These are phyloP conservation scores for Pichia ethanolica DNA, from an alignment of 805 yeast genomes.

Conservation along the genomic window DNA sequence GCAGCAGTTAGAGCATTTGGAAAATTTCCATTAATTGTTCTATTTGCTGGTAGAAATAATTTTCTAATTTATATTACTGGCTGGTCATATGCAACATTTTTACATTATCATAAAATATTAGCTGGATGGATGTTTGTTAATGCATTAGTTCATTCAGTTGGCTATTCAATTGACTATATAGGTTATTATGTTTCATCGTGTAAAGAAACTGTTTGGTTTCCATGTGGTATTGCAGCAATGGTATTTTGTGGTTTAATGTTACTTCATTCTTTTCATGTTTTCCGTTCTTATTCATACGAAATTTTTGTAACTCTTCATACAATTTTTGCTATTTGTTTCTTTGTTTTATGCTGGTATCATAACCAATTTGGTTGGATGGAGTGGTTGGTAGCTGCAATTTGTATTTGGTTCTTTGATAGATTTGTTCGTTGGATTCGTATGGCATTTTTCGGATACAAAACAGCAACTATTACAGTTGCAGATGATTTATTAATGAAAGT, in stretches of 20 bases:
- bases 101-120: constrained; percentile 46
- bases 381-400: constrained; percentile 31
- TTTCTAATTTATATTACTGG: constrained; percentile 36
- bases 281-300: constrained; percentile 54
- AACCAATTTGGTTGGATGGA: constrained; percentile 26
- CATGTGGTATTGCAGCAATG: constrained; percentile 35
- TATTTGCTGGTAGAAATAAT: constrained; percentile 43
- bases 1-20: constrained; percentile 33
- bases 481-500: constrained; percentile 7
- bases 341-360: constrained; percentile 53
- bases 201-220: constrained; percentile 10
- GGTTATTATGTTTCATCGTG: constrained; percentile 9
- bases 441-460: constrained; percentile 16
- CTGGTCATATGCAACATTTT: constrained; percentile 34
- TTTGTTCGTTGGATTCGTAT: constrained; percentile 32
- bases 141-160: constrained; percentile 32
- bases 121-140: constrained; percentile 40
- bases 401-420: constrained; percentile 49
- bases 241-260: constrained; percentile 35
- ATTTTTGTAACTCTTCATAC: constrained; percentile 50
- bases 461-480: constrained; percentile 10
- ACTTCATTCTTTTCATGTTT: constrained; percentile 41
- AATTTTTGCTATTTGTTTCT: constrained; percentile 42
- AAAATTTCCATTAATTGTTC: constrained; percentile 32
- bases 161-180: constrained; percentile 10